Percentiles rank a stretch among this genome's conserved stretches.
Evolutionary conservation across 305 asterid genomes (phyloP).

Genomic region (Fraxinus sp.): DNA sequence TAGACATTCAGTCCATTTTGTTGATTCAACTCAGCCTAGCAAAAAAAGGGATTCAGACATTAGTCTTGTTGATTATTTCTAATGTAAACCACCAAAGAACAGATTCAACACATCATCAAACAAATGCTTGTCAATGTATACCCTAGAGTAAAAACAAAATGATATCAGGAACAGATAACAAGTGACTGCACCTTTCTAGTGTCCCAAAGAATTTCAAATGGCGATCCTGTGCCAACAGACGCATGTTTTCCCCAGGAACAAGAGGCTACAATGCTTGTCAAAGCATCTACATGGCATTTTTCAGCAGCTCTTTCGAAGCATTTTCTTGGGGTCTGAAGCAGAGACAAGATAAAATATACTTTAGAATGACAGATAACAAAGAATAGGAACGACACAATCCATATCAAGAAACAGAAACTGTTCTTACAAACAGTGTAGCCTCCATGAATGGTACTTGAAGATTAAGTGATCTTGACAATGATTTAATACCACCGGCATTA

Average conservation of each 20-base stretch:
- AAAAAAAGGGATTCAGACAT: conserved; percentile 24
- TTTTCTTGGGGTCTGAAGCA: conserved; percentile 79
- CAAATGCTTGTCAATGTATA: background rate
- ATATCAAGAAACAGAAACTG: conserved; percentile 17
- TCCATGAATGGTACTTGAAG: conserved; percentile 89
- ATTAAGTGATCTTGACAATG: conserved; percentile 66
- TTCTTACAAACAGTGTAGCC: conserved; percentile 85
- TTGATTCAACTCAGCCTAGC: conserved; percentile 64
- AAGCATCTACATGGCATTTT: conserved; percentile 77
- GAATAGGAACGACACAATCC: conserved; percentile 17
- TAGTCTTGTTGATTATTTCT: conserved; percentile 22
- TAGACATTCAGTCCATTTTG: conserved; percentile 68
- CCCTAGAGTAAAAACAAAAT: background rate
- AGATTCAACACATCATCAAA: background rate
- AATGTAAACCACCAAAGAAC: conserved; percentile 14
- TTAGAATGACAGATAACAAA: conserved; percentile 18
- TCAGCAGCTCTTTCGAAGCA: conserved; percentile 98
- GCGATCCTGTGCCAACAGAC: conserved; percentile 92
- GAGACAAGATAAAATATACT: conserved; percentile 14
- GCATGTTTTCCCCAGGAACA: conserved; percentile 99
- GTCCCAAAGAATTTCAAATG: conserved; percentile 86
- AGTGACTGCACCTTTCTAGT: conserved; percentile 61
- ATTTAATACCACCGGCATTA: conserved; percentile 88
- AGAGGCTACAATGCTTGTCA: conserved; percentile 87
- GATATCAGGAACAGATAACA: background rate